These are phyloP conservation scores for Curvularia hawaiiensis DNA, from an alignment of 2,329 filamentous ascomycete species.

Conservation along the genomic window DNA sequence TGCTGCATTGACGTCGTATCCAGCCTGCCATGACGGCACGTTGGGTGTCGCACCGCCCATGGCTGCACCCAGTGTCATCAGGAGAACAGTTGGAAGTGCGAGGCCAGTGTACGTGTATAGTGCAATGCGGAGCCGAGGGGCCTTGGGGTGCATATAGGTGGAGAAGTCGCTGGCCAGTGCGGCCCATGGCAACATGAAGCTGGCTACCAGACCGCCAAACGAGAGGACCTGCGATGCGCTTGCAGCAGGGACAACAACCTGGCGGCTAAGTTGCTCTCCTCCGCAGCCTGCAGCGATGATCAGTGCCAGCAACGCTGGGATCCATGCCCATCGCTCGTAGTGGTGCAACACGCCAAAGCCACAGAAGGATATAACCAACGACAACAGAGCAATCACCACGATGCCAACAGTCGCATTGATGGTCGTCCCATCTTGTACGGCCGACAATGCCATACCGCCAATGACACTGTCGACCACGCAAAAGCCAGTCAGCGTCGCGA, in stretches of 20 bases:
- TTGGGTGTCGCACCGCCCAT: slow-evolving; percentile 65
- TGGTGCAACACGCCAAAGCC: slow-evolving; percentile 62
- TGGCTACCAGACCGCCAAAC: slow-evolving; percentile 66
- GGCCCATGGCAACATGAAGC: slow-evolving; percentile 68
- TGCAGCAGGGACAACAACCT: slow-evolving; percentile 51
- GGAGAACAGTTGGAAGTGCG: slow-evolving; percentile 59
- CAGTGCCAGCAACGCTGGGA: slow-evolving; percentile 61
- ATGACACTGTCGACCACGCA: slow-evolving; percentile 66
- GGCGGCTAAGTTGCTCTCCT: slow-evolving; percentile 56
- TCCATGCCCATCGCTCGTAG: slow-evolving; percentile 64
- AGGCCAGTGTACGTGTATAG: slow-evolving; percentile 63
- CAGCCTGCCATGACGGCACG: slow-evolving; percentile 59
- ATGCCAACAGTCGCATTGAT: slow-evolving; percentile 64
- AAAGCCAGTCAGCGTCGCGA: slow-evolving; percentile 68
- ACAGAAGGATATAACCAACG: slow-evolving; percentile 66
- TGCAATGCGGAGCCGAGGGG: slow-evolving; percentile 58
- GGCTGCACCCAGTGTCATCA: slow-evolving; percentile 69
- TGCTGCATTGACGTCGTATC: slow-evolving; percentile 59
- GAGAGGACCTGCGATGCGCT: slow-evolving; percentile 57
- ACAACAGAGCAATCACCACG: slow-evolving; percentile 63
- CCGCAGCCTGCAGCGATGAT: slow-evolving; percentile 62
- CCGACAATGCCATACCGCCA: slow-evolving; percentile 57
- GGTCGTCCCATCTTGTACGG: slow-evolving; percentile 39
- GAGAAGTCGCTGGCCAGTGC: slow-evolving; percentile 65
- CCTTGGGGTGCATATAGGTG: slow-evolving; percentile 64